Percentiles rank a stretch among this genome's conserved stretches.
Evolutionary conservation across 495 filamentous ascomycete genomes (phyloP).

Genomic region (Annulohypoxylon stygium): DNA sequence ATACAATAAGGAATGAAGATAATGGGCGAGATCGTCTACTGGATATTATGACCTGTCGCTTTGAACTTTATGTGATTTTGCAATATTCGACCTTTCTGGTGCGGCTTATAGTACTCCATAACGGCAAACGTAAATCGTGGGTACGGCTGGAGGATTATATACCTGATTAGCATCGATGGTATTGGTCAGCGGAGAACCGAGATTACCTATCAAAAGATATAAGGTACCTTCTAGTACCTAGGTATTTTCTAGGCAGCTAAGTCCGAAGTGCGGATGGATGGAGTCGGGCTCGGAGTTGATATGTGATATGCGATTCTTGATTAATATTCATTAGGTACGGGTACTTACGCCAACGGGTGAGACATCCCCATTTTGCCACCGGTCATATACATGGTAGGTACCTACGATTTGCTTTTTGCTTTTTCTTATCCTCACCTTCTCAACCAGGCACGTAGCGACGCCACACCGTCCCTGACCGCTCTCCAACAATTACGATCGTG

Average conservation of each 20-base stretch:
- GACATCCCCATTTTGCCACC: background rate
- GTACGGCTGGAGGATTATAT: background rate
- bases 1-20: constrained; percentile 40
- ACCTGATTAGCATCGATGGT: no score
- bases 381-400: no score
- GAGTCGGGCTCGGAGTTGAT: constrained; percentile 4
- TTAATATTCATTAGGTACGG: background rate
- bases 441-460: background rate
- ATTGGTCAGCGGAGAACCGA: no score
- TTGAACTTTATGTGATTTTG: background rate
- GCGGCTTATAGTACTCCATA: background rate
- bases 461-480: background rate
- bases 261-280: background rate
- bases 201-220: no score
- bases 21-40: constrained; percentile 24
- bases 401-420: background rate
- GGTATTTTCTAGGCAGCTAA: no score
- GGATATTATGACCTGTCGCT: background rate
- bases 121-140: background rate
- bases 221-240: no score
- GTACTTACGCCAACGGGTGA: background rate
- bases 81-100: background rate
- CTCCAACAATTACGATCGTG: background rate
- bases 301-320: constrained; percentile 1
- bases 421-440: background rate